Conservation (phyloP, 345 rosid genomes). For the Eucalyptus sp. region DNA sequence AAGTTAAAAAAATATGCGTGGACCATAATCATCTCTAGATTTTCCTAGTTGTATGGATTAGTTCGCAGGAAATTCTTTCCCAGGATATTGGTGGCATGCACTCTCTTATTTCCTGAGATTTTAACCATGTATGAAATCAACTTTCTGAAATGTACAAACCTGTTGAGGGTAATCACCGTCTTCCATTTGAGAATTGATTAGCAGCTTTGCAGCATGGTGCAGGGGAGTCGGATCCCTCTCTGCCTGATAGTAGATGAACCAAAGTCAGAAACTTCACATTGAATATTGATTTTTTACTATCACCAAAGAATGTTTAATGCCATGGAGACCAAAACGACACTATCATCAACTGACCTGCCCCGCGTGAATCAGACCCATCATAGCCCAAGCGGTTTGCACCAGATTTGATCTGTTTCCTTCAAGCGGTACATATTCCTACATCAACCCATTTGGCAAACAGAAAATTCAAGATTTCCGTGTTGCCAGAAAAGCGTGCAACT, state of each 20-base stretch:
- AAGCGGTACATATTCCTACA: slow-evolving; percentile 22
- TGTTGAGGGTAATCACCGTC: slow-evolving; percentile 61
- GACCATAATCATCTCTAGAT: background rate
- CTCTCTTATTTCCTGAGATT: background rate
- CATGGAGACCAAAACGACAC: background rate
- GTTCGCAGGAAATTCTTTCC: background rate
- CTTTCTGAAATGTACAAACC: slow-evolving; percentile 1
- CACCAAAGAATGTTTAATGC: background rate
- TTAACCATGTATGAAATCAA: background rate
- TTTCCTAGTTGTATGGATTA: background rate
- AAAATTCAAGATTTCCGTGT: background rate
- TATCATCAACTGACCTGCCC: slow-evolving; percentile 26
- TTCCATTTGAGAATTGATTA: slow-evolving; percentile 57
- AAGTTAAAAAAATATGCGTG: background rate
- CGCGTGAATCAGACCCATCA: slow-evolving; percentile 28
- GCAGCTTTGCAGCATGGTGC: slow-evolving; percentile 47
- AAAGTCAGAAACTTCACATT: background rate
- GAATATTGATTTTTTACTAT: background rate
- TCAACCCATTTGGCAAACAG: background rate
- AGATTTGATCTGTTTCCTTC: slow-evolving; percentile 36
- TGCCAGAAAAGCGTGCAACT: background rate
- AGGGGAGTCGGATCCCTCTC: slow-evolving; percentile 55
- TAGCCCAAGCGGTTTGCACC: slow-evolving; percentile 43
- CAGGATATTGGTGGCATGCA: background rate
- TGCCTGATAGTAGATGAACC: slow-evolving; percentile 6